Evolutionary conservation across 73 alveolate genomes (phyloP).

Genomic region (Tetrahymena thermophila): DNA sequence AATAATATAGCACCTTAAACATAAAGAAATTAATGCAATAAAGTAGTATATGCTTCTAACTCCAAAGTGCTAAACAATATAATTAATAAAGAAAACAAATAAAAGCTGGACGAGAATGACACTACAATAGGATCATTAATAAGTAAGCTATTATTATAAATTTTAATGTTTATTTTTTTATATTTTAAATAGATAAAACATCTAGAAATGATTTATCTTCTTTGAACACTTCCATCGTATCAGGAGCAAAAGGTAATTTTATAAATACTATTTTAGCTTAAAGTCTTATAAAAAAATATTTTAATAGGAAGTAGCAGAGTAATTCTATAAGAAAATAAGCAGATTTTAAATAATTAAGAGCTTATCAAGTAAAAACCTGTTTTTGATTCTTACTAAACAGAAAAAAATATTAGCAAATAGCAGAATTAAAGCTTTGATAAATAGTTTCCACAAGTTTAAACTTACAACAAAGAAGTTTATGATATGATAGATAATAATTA

Average conservation of each 20-base stretch:
- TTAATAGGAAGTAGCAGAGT: not conserved
- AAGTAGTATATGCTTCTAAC: not conserved
- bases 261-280: not conserved
- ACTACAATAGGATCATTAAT: not conserved
- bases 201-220: not conserved
- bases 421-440: not conserved
- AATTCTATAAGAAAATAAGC: not conserved
- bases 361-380: not conserved
- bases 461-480: not conserved
- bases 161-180: not conserved
- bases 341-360: not conserved
- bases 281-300: not conserved
- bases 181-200: not conserved
- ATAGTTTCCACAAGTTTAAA: not conserved
- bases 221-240: not conserved
- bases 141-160: not conserved
- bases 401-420: not conserved
- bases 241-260: not conserved
- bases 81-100: not conserved
- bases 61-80: not conserved
- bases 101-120: not conserved
- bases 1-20: not conserved
- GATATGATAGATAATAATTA: not conserved
- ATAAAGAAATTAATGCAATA: not conserved
- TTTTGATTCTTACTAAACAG: not conserved